Conservation (phyloP, 139 green algal species). For the Nannochloris sp. region DNA sequence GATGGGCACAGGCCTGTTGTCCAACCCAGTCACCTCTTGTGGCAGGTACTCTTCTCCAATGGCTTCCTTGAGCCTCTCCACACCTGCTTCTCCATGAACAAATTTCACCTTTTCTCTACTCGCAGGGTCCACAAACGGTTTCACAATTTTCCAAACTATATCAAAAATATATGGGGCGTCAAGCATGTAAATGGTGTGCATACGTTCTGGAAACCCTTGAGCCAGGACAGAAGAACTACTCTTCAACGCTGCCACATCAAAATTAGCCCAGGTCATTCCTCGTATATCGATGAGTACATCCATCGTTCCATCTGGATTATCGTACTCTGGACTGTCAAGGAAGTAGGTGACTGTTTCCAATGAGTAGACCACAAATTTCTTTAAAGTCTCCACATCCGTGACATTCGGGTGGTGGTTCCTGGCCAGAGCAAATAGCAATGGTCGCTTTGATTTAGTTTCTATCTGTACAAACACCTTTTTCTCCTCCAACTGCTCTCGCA, state of each 20-base stretch:
- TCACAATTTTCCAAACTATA: not conserved
- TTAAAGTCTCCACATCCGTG: not conserved
- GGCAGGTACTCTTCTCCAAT: constrained; percentile 8
- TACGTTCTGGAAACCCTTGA: constrained; percentile 12
- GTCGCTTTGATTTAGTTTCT: not conserved
- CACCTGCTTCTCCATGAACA: constrained; percentile 3
- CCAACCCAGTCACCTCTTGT: not conserved
- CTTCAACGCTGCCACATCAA: not conserved
- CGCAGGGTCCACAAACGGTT: constrained; percentile 4
- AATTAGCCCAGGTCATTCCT: not conserved
- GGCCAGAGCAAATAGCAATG: not conserved
- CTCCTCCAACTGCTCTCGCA: constrained; percentile 1
- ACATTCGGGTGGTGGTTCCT: not conserved
- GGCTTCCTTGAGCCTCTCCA: not conserved
- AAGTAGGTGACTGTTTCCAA: constrained; percentile 7
- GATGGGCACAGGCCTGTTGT: not conserved
- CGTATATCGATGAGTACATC: constrained; percentile 14
- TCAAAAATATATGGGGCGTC: constrained; percentile 10
- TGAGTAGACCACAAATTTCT: constrained; percentile 13
- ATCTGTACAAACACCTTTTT: constrained; percentile 17
- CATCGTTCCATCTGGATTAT: not conserved
- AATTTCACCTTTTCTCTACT: constrained; percentile 13
- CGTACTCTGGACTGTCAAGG: not conserved
- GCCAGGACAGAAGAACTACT: not conserved
- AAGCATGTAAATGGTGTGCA: constrained; percentile 12